Base-by-base conservation (phyloP, 768 basidiomycete genomes). In the Suillus subluteus region DNA sequence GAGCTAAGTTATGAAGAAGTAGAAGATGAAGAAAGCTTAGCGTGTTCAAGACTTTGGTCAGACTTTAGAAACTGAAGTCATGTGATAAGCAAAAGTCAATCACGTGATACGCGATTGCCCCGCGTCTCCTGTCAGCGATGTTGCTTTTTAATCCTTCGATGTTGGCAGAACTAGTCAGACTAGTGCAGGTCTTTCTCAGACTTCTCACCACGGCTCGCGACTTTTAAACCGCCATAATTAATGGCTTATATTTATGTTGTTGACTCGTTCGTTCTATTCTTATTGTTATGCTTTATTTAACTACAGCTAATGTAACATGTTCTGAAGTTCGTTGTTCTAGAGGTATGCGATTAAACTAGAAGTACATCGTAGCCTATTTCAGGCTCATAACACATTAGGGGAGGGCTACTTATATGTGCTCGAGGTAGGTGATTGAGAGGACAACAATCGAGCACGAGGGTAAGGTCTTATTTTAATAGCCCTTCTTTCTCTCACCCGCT, bases 371-470 rank as follows among this genome's bases (percentile, higher is more conserved):
- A 37, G 15, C 23, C 13, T 13, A 52, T 30, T 30, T 52, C 62
- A 88, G 87, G 83, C 88, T 9, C 90, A 91, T 71, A 92, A 91
- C 72, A 91, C 90, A 0, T 92, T 92, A 71, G 88, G 87, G 6
- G 90, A 91, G 75, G 83, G 84, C 65, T 89, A 91, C 73, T 79
- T 86, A 7, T 83, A 90, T 69, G 77, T 88, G 30, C 79, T 91
- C 0, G 78, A 85, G 64, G 67, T 81, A 0, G 83, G 81, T 15
- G 72, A 73, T 15, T 74, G 78, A 38, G 86, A 88, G 73, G 87
- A 88, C 65, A 41, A 66, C 32, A 55, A 41, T 12, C 71, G 73
- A 6, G 63, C 76, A n/a, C 66, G 66, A 35, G 78, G 79, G 79
- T 84, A 68, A 71, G 16, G 77, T 72, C 23, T 23, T 69, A 46